Evolutionary conservation across 208 protist genomes (phyloP).

Genomic region (Crithidia brevicula): DNA sequence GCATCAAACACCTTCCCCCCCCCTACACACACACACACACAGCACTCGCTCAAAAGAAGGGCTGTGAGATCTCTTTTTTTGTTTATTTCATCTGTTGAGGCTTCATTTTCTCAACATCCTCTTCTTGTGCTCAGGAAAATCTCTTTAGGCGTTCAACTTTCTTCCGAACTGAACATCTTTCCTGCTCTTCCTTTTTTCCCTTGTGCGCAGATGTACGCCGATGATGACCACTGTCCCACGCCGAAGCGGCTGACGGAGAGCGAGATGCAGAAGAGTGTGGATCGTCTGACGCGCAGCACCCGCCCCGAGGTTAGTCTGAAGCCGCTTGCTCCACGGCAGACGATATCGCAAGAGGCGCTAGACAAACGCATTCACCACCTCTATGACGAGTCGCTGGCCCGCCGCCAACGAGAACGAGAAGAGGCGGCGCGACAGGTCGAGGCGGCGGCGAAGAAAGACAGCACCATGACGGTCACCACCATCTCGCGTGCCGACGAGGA

Average conservation of each 20-base stretch:
- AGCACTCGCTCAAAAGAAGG: too few species aligned
- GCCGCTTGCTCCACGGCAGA: conserved; percentile 42
- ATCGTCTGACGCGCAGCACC: conserved; percentile 59
- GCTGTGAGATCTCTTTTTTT: conserved; percentile 1
- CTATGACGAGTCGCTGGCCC: conserved; percentile 83
- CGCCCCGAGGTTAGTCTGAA: conserved; percentile 41
- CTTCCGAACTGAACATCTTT: neutral
- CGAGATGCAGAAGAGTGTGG: conserved; percentile 72
- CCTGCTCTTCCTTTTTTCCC: neutral
- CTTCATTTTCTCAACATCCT: neutral
- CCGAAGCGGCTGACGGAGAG: conserved; percentile 53
- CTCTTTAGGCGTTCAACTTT: too few species aligned
- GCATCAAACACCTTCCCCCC: too few species aligned
- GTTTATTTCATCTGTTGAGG: too few species aligned
- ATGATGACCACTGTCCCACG: conserved; percentile 11
- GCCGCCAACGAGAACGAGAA: conserved; percentile 43
- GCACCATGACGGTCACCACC: conserved; percentile 32
- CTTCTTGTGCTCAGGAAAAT: neutral
- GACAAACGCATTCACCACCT: conserved; percentile 76
- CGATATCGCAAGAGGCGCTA: conserved; percentile 55
- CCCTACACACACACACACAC: too few species aligned
- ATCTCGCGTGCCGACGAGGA: conserved; percentile 50
- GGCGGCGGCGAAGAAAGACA: conserved; percentile 50
- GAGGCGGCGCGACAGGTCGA: conserved; percentile 56
- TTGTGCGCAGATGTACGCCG: conserved; percentile 18